Base-by-base conservation (phyloP, 495 filamentous ascomycete species). In the Aspergillus nanangensis region DNA sequence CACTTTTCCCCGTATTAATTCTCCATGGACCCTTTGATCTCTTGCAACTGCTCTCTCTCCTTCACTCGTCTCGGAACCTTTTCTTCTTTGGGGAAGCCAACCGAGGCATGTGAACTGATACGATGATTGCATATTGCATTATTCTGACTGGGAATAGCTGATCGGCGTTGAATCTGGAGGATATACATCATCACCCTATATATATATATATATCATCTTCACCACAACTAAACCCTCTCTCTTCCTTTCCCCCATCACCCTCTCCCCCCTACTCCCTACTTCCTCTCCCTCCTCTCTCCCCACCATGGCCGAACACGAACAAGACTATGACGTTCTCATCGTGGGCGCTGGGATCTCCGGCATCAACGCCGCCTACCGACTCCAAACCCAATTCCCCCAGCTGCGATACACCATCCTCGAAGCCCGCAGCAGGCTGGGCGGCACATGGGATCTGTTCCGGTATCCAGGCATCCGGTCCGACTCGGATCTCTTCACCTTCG, bases 281-380 rank as follows among this genome's bases (percentile, higher is more conserved):
- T 3, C 20, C 21, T 19, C 7, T 24, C 37, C 7, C 19, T 38
- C 2, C 5, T 38, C 17, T 2, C 34, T 2, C n/a, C 21, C 22
- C 14, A 38, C 22, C 37, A 9, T 11, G 1, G 21, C 18, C 11
- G 21, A 53, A 14, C 32, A 63, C 64, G 63, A 60, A n/a, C n/a
- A 62, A 20, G 40, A 45, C 39, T 75, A 65, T 55, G 86, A 91
- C 62, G 69, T 90, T 13, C 58, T 86, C 48, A 78, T 91, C 53
- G 60, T 89, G 21, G 86, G 86, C 35, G 84, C 86, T 1, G 86
- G 87, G 18, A 78, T 91, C 49, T 84, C 80, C 35, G 87, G 86
- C 42, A 83, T 90, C 69, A 90, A 92, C 57, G 68, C 80, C 34
- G 86, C 72, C 8, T 88, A 90, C 51, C 77, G 81, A 7, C 52